Conservation (phyloP, 768 basidiomycete species). For the Boletus speciosus region DNA sequence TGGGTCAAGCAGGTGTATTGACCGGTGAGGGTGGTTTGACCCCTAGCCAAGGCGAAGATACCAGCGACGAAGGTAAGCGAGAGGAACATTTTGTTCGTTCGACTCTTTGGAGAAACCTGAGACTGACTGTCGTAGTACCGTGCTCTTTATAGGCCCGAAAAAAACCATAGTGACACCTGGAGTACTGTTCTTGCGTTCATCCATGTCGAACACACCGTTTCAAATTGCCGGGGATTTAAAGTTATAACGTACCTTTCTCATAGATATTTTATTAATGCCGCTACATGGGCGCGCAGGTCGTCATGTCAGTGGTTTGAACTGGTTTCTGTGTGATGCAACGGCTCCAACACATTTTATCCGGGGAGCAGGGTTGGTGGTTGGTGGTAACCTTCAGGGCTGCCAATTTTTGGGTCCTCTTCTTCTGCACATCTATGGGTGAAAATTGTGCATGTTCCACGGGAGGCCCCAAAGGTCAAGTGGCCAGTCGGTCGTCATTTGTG, state of each 20-base stretch:
- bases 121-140: background rate
- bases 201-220: background rate
- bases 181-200: background rate
- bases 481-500: background rate
- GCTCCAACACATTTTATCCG: too few species aligned
- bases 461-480: background rate
- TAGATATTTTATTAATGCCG: background rate
- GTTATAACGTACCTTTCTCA: constrained; percentile 5
- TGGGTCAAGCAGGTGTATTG: constrained; percentile 43
- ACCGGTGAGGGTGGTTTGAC: constrained; percentile 34
- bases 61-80: constrained; percentile 9
- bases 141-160: constrained; percentile 5
- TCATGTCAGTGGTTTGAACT: background rate
- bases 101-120: background rate
- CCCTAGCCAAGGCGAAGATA: constrained; percentile 7
- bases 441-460: background rate
- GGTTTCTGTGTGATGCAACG: too few species aligned
- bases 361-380: too few species aligned
- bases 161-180: background rate
- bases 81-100: constrained; percentile 11
- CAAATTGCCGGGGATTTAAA: background rate
- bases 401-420: too few species aligned
- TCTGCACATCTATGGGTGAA: background rate
- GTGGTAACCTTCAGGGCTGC: too few species aligned
- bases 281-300: background rate